Evolutionary conservation across 306 rosid species (phyloP).

Genomic region (Erythrophleum fordii): DNA sequence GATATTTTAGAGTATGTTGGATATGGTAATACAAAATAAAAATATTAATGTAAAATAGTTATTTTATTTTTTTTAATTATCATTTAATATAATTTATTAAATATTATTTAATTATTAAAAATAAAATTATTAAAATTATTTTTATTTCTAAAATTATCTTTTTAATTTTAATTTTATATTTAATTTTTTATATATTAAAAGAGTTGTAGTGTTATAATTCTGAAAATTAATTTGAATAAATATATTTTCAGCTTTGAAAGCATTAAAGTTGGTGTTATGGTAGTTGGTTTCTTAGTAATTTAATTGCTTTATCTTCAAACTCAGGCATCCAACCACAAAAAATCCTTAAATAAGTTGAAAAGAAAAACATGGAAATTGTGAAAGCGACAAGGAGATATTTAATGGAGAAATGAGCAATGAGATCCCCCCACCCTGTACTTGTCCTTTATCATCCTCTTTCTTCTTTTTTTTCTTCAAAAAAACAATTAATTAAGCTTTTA

Average conservation of each 20-base stretch:
- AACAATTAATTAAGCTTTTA: slow-evolving; percentile 48
- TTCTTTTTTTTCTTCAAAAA: slow-evolving; percentile 16
- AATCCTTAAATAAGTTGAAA: slow-evolving; percentile 39
- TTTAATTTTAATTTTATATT: no score
- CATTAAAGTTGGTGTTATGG: slow-evolving; percentile 82
- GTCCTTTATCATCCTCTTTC: slow-evolving; percentile 48
- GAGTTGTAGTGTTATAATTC: background rate
- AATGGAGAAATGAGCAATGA: slow-evolving; percentile 61
- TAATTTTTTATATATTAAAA: no score
- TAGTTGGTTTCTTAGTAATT: slow-evolving; percentile 79
- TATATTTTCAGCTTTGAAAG: slow-evolving; percentile 42
- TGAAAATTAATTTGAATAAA: slow-evolving; percentile 27
- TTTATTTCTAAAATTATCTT: no score
- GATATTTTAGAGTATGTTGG: no score
- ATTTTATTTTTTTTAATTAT: no score
- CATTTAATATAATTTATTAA: no score
- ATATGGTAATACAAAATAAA: no score
- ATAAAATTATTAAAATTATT: no score
- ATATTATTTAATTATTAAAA: no score
- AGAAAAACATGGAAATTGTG: slow-evolving; percentile 49
- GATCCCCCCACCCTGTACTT: slow-evolving; percentile 59
- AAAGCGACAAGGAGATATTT: slow-evolving; percentile 97
- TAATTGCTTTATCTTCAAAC: slow-evolving; percentile 89
- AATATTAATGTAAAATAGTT: no score
- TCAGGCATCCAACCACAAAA: slow-evolving; percentile 86